phyloP scores from a whole-genome alignment of 371 early-diverging fungal species.

The Actinomortierella ambigua region DNA sequence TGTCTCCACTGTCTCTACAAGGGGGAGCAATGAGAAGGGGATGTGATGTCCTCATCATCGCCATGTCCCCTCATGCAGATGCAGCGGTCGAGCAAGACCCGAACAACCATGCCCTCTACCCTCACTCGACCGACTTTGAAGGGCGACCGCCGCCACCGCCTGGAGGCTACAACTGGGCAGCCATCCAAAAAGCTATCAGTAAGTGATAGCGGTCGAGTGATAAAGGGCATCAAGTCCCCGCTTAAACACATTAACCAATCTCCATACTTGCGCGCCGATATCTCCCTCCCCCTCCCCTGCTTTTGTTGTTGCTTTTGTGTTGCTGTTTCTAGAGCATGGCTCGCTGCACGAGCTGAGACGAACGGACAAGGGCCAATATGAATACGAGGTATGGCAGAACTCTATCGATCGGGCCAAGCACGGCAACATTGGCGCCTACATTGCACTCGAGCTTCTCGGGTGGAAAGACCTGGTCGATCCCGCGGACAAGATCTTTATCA shows the following conservation, averaged over 20 bases:
- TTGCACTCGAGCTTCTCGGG: conserved; percentile 19
- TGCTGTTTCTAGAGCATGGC: conserved; percentile 9
- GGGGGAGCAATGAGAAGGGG: too few species aligned
- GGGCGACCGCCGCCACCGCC: conserved; percentile 30
- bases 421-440: conserved; percentile 28
- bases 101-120: conserved; percentile 8
- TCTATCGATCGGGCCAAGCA: conserved; percentile 19
- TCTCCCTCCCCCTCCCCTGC: not conserved
- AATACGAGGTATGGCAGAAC: conserved; percentile 36
- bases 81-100: too few species aligned
- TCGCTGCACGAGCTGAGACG: conserved; percentile 27
- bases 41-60: too few species aligned
- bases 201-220: not conserved
- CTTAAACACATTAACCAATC: too few species aligned
- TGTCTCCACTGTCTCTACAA: too few species aligned
- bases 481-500: conserved; percentile 6
- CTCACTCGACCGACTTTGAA: conserved; percentile 24
- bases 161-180: conserved; percentile 34
- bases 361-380: conserved; percentile 45
- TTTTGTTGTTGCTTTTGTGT: not conserved
- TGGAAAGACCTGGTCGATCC: conserved; percentile 37
- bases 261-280: not conserved
- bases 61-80: too few species aligned
- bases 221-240: too few species aligned
- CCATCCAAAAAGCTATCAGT: conserved; percentile 30